A percentile compares a stretch with the other conserved stretches of the same genome.
These are phyloP conservation scores for Diaporthe sp. DNA, from an alignment of 2,329 filamentous ascomycete genomes.

Conservation along the genomic window DNA sequence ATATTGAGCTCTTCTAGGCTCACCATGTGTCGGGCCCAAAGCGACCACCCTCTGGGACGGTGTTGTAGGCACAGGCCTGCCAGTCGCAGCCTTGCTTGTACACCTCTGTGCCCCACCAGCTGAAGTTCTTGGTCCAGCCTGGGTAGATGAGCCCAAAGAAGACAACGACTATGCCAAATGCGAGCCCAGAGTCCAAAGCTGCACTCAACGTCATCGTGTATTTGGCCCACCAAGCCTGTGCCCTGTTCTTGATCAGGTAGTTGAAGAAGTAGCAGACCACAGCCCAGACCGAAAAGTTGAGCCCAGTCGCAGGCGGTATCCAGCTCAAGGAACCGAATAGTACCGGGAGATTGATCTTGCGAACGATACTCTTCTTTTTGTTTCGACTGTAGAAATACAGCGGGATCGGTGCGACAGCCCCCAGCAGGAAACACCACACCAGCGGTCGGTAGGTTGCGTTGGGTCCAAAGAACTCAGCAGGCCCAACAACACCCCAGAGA, in stretches of 20 bases:
- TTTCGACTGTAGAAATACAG: slow-evolving; percentile 78
- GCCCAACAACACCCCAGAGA: slow-evolving; percentile 89
- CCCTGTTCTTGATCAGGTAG: slow-evolving; percentile 75
- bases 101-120: slow-evolving; percentile 90
- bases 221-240: slow-evolving; percentile 85
- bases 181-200: slow-evolving; percentile 83
- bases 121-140: slow-evolving; percentile 76
- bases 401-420: slow-evolving; percentile 77
- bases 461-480: slow-evolving; percentile 82
- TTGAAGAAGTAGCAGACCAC: slow-evolving; percentile 90
- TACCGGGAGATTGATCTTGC: slow-evolving; percentile 84
- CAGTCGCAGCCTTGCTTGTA: slow-evolving; percentile 89
- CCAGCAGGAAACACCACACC: slow-evolving; percentile 84
- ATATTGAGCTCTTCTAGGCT: slow-evolving; percentile 20
- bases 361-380: slow-evolving; percentile 69
- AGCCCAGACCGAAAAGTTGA: slow-evolving; percentile 91
- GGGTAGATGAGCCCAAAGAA: slow-evolving; percentile 91
- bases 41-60: slow-evolving; percentile 68
- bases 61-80: slow-evolving; percentile 79
- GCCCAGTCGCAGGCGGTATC: slow-evolving; percentile 87
- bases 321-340: slow-evolving; percentile 85
- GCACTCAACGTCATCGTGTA: slow-evolving; percentile 91
- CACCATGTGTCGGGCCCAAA: slow-evolving; percentile 75
- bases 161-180: slow-evolving; percentile 83
- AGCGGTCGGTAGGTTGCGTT: slow-evolving; percentile 79